phyloP scores from a whole-genome alignment of 2,329 filamentous ascomycete genomes.

The Apiospora saccharicola region DNA sequence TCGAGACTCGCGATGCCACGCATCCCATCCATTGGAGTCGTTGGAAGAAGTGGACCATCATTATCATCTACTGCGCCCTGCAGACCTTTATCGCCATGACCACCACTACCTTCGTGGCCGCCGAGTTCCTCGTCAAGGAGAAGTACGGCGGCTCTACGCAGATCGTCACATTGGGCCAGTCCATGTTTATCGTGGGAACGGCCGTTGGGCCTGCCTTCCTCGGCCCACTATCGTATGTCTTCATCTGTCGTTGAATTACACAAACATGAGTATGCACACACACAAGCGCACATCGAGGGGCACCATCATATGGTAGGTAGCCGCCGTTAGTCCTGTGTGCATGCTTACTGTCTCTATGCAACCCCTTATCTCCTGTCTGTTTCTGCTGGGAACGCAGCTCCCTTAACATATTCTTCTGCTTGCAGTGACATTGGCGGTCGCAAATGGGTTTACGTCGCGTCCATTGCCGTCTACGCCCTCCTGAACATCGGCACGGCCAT shows the following conservation, averaged over 20 bases:
- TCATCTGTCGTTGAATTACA: conserved; percentile 18
- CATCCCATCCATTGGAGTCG: conserved; percentile 41
- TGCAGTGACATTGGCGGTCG: conserved; percentile 50
- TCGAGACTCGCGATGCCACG: conserved; percentile 36
- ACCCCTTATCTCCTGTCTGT: not conserved
- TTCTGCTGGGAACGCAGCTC: conserved; percentile 16
- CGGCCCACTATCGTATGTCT: conserved; percentile 48
- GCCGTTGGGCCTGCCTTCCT: conserved; percentile 50
- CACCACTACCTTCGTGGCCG: conserved; percentile 48
- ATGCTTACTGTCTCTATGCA: conserved; percentile 1
- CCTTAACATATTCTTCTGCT: conserved; percentile 20
- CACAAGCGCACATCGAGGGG: not conserved
- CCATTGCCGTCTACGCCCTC: conserved; percentile 44
- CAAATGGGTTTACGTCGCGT: conserved; percentile 52
- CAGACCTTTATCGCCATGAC: conserved; percentile 49
- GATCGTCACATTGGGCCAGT: conserved; percentile 49
- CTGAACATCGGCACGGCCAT: conserved; percentile 46
- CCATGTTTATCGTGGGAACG: conserved; percentile 51
- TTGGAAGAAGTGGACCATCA: conserved; percentile 41
- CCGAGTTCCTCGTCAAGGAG: conserved; percentile 46
- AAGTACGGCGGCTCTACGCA: conserved; percentile 47
- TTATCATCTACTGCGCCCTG: conserved; percentile 39
- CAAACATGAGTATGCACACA: not conserved
- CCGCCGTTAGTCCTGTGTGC: conserved; percentile 2
- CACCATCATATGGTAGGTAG: not conserved